Base-by-base conservation (phyloP, 148 eudicot species). In the Rhododendron henanense region DNA sequence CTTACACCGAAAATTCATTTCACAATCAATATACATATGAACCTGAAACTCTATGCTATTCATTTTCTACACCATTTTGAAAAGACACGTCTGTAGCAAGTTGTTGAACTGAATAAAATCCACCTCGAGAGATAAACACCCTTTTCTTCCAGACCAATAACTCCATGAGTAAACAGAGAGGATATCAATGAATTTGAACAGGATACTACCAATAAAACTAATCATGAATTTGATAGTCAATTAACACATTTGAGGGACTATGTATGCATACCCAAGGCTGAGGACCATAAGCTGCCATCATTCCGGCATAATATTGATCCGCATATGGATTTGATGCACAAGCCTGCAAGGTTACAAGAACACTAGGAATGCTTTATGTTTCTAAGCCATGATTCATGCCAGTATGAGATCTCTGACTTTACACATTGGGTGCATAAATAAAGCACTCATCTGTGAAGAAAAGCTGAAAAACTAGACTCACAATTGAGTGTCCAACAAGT, bases 401-500 rank as follows among this genome's bases (percentile, higher is more conserved):
- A 47, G n/a, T 37, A n/a, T 21, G 79, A 35, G 37, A 53, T 76
- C 39, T 75, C 81, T 76, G 48, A 18, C 41, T 77, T 77, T 53
- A 5, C 37, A 53, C 3, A 39, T 13, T 48, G 16, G 18, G 59
- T 59, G 48, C 83, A 83, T 31, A 81, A 31, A 37, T 81, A 59
- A 85, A 82, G 35, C 55, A 79, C 37, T 78, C 76, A n/a, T 79
- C 33, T 18, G 69, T 78, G 78, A 83, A 39, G 76, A 65, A 50
- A 78, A 47, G 15, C 16, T 65, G n/a, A 5, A 69, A 75, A 85
- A 63, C 51, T 61, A 69, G 67, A 91, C 96, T 92, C 93, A 96
- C 99, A 87, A 96, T 85, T 76, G 99, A 91, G 87, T 94, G 98
- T n/a, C 98, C 98, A 88, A 92, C 94, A 89, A 96, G 98, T 85